phyloP scores from a whole-genome alignment of 495 filamentous ascomycete species.

The Collariella sp. region DNA sequence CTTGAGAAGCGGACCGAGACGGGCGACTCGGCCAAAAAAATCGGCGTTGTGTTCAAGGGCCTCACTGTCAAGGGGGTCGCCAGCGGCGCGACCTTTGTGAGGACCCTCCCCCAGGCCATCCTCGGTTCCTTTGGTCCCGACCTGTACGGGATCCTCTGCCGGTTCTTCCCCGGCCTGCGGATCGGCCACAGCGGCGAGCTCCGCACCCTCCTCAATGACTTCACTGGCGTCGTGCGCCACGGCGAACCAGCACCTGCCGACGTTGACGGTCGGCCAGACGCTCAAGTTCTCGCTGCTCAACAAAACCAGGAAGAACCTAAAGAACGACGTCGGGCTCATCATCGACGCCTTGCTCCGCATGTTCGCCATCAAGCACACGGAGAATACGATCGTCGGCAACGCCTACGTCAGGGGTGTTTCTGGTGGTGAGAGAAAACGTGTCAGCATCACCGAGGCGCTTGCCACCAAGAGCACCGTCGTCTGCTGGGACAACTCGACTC shows the following conservation, averaged over 20 bases:
- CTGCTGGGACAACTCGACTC: constrained; percentile 63
- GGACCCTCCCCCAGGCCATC: constrained; percentile 68
- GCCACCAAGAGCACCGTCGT: constrained; percentile 42
- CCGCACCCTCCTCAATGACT: constrained; percentile 61
- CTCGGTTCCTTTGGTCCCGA: constrained; percentile 81
- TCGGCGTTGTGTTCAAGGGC: constrained; percentile 77
- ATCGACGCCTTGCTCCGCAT: constrained; percentile 63
- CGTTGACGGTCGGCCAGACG: constrained; percentile 70
- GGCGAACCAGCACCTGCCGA: constrained; percentile 69
- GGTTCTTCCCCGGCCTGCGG: constrained; percentile 55
- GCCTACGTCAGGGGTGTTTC: constrained; percentile 68
- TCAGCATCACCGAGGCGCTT: constrained; percentile 46
- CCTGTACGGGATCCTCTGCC: constrained; percentile 58
- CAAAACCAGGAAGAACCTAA: constrained; percentile 70
- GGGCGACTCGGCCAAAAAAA: constrained; percentile 64
- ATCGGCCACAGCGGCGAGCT: constrained; percentile 35
- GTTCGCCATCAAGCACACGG: constrained; percentile 70
- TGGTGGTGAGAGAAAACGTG: constrained; percentile 51
- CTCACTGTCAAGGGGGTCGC: constrained; percentile 67
- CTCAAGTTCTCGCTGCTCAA: constrained; percentile 75
- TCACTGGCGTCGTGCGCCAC: constrained; percentile 67
- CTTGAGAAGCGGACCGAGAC: constrained; percentile 67
- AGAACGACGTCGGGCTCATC: constrained; percentile 57
- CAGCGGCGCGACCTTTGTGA: constrained; percentile 58
- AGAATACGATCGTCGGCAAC: constrained; percentile 77